Evolutionary conservation across 2,329 filamentous ascomycete genomes (phyloP).

Genomic region (Tolypocladium amazonense): DNA sequence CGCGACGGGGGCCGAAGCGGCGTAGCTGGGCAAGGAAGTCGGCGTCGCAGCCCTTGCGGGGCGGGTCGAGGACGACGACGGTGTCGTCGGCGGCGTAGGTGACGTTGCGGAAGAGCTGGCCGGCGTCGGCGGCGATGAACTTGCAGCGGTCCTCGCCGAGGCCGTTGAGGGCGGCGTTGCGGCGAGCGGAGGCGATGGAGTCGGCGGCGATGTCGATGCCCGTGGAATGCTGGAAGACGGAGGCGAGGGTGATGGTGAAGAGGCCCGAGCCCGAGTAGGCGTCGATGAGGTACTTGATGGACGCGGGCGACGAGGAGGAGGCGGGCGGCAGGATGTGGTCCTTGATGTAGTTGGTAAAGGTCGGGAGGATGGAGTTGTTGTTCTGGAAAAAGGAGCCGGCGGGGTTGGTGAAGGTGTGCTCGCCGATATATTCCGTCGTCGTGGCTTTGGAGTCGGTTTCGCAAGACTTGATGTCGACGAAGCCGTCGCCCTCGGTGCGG

Average conservation of each 20-base stretch:
- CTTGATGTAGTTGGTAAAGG: conserved; percentile 80
- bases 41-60: conserved; percentile 85
- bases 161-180: conserved; percentile 70
- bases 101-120: conserved; percentile 68
- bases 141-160: conserved; percentile 57
- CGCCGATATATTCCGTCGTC: conserved; percentile 78
- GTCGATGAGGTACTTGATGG: conserved; percentile 82
- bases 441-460: conserved; percentile 76
- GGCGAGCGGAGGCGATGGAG: conserved; percentile 67
- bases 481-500: conserved; percentile 39
- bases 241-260: conserved; percentile 88
- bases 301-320: conserved; percentile 25
- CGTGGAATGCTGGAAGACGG: conserved; percentile 70
- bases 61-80: conserved; percentile 92
- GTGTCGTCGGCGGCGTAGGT: conserved; percentile 69
- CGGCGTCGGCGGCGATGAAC: conserved; percentile 85
- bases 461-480: conserved; percentile 75
- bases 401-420: conserved; percentile 79
- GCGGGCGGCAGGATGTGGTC: conserved; percentile 57
- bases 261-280: conserved; percentile 96
- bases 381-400: conserved; percentile 98
- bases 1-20: conserved; percentile 61
- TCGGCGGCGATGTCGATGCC: conserved; percentile 82
- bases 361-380: conserved; percentile 92
- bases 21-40: conserved; percentile 76